Evolutionary conservation across 306 rosid genomes (phyloP), one percentile per base, ranked within the genome.

Genomic region (Prunus mume): DNA sequence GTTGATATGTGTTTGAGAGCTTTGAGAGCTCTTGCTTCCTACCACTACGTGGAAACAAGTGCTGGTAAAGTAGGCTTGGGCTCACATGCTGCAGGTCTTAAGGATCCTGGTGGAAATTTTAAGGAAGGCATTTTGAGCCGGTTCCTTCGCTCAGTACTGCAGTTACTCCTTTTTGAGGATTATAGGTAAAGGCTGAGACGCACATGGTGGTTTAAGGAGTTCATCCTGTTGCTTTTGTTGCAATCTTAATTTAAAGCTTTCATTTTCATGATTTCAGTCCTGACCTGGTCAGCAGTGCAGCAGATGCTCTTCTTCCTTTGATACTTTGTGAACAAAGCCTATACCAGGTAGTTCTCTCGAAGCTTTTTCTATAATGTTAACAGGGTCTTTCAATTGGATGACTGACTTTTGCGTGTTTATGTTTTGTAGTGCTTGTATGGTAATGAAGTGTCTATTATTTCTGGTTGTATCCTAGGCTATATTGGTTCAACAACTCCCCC

Each of bases 261-360:
- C 67, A 27, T 56, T 52, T 72, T 71, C 82, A 66, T 74, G 71
- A 49, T 82, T 74, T 72, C 90, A 94, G 98, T 83, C 90, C 90
- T 50, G 97, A 94, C 82, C 86, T 95, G 81, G 83, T 87, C 81
- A 82, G 98, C 72, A 84, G 86, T 77, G 98, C 96, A n/a, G 97
- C 98, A n/a, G 98, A 92, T 81, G 97, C 98, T 45, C 97, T 94
- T 73, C 88, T 94, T 80, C 97, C 97, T 1, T 60, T 92, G 72
- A 89, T 94, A 72, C 96, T 94, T 68, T 94, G 98, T 76, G 96
- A 94, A 82, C 94, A 90, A 84, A 80, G 79, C 82, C 89, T 94
- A 38, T 94, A 87, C 80, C 97, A 92, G 95, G 98, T 94, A 79
- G 57, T 69, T 69, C 52, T 68, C 58, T 52, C 13, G 12, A 61